A percentile compares a stretch with the other conserved stretches of the same genome.
phyloP scores from a whole-genome alignment of 1,139 yeast species.

The Yamadazyma buinensis region DNA sequence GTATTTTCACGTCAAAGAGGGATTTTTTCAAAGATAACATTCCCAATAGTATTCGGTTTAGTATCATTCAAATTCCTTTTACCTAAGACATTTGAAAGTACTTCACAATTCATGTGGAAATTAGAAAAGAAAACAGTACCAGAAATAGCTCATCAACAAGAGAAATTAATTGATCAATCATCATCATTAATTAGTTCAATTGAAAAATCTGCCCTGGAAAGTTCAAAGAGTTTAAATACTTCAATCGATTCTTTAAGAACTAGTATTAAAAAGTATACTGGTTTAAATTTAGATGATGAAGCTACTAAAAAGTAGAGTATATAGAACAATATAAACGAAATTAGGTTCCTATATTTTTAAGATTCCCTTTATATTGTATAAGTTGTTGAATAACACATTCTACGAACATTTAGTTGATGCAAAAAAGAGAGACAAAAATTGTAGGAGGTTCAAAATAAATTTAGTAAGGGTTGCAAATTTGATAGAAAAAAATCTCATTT shows the following conservation, averaged over 20 bases:
- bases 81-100: conserved; percentile 73
- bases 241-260: conserved; percentile 44
- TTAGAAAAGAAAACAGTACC: conserved; percentile 68
- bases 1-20: conserved; percentile 74
- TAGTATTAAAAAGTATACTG: conserved; percentile 58
- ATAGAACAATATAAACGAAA: too few species aligned
- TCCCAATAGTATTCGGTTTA: conserved; percentile 66
- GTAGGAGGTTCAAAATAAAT: too few species aligned
- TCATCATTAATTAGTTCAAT: conserved; percentile 44
- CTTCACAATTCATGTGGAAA: conserved; percentile 57
- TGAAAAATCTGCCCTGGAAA: conserved; percentile 30
- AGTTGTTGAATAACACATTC: too few species aligned
- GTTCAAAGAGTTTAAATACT: conserved; percentile 36
- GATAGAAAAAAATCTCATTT: not conserved
- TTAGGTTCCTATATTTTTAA: too few species aligned
- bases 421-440: too few species aligned
- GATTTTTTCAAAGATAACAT: conserved; percentile 49
- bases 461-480: conserved; percentile 2
- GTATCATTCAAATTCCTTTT: conserved; percentile 70
- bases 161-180: conserved; percentile 41
- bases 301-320: conserved; percentile 45
- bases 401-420: too few species aligned
- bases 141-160: conserved; percentile 62
- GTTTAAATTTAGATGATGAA: conserved; percentile 63
- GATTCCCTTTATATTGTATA: too few species aligned